These are phyloP conservation scores for Torulaspora delbrueckii DNA, from an alignment of 805 yeast genomes.

Conservation along the genomic window DNA sequence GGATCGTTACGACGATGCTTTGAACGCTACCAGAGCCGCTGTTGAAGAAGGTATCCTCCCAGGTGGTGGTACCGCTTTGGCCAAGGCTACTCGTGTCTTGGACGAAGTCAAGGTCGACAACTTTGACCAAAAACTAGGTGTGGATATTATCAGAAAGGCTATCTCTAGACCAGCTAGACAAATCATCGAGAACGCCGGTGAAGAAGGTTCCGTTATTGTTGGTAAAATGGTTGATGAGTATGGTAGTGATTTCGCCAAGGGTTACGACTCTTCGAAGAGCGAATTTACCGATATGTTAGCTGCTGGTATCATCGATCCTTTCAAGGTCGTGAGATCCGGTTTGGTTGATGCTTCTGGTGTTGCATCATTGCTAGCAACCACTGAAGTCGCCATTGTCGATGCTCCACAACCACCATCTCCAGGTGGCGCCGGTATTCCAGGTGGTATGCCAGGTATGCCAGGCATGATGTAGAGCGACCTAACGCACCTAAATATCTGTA, in stretches of 20 bases:
- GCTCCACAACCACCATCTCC: constrained; percentile 79
- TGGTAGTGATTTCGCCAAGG: constrained; percentile 74
- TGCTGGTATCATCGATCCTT: constrained; percentile 97
- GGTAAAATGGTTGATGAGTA: constrained; percentile 63
- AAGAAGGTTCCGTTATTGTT: constrained; percentile 94
- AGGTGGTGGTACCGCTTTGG: constrained; percentile 98
- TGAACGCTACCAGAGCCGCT: constrained; percentile 98
- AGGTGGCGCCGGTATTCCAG: constrained; percentile 47
- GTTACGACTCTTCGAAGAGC: constrained; percentile 90
- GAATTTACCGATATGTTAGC: constrained; percentile 94
- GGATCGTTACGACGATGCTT: constrained; percentile 97
- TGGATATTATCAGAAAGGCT: constrained; percentile 86
- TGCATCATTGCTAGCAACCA: constrained; percentile 93
- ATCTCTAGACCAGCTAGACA: constrained; percentile 93
- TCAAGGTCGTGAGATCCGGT: constrained; percentile 95
- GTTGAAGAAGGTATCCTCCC: constrained; percentile 98
- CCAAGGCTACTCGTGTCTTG: constrained; percentile 80
- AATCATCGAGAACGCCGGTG: constrained; percentile 94
- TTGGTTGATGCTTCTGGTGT: constrained; percentile 96
- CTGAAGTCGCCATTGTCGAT: constrained; percentile 96
- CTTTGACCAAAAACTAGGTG: constrained; percentile 96
- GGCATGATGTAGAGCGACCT: constrained; percentile 41
- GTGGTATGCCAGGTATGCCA: constrained; percentile 61
- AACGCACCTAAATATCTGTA: background rate
- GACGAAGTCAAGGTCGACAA: constrained; percentile 69